Percentiles rank a stretch among this genome's conserved stretches.
phyloP scores from a whole-genome alignment of 495 filamentous ascomycete genomes.

The Aspergillus haitiensis region DNA sequence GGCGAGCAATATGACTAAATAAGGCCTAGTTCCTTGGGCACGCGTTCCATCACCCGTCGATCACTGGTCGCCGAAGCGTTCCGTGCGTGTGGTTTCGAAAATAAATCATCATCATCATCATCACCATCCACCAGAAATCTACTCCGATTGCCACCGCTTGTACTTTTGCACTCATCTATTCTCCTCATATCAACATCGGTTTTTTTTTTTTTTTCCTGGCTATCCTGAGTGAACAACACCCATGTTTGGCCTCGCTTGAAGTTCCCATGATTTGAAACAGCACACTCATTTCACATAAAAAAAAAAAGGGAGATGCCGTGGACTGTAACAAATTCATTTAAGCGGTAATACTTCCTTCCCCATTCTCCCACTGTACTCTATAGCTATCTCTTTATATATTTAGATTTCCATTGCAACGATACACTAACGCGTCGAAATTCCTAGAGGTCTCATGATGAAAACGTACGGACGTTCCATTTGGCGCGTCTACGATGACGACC shows the following conservation, averaged over 20 bases:
- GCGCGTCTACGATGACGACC: constrained; percentile 52
- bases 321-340: constrained; percentile 59
- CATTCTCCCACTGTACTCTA: neutral
- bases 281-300: constrained; percentile 4
- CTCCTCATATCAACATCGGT: neutral
- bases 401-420: neutral
- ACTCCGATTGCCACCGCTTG: neutral
- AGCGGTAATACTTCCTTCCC: constrained; percentile 40
- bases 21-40: constrained; percentile 27
- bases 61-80: constrained; percentile 27
- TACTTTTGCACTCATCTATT: neutral
- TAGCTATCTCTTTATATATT: constrained; percentile 4
- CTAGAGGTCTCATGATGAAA: constrained; percentile 55
- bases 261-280: constrained; percentile 21
- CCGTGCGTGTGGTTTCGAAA: constrained; percentile 27
- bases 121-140: constrained; percentile 2
- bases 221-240: constrained; percentile 15
- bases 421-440: constrained; percentile 8
- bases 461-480: constrained; percentile 52
- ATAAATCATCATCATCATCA: constrained; percentile 24
- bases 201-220: constrained; percentile 6
- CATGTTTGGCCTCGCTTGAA: constrained; percentile 26
- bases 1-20: constrained; percentile 32
- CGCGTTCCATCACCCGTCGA: constrained; percentile 32
- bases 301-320: constrained; percentile 51